phyloP scores from a whole-genome alignment of 106 monocot species.

The Ottelia alismoides region DNA sequence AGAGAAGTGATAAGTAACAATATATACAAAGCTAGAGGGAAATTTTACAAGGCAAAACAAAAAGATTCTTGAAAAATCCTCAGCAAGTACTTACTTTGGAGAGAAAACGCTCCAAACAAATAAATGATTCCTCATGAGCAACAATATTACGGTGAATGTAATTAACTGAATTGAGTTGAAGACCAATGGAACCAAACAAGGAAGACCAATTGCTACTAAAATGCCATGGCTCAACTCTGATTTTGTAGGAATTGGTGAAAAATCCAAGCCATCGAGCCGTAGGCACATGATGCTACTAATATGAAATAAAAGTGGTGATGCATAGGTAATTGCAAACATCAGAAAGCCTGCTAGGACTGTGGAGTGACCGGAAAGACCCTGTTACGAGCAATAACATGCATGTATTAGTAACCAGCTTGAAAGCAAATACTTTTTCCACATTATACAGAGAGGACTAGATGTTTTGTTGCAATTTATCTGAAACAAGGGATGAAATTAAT shows the following conservation, averaged over 20 bases:
- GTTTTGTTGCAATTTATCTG: too few species aligned
- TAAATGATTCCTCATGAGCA: slow-evolving; percentile 87
- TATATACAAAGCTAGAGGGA: neutral
- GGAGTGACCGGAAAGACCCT: slow-evolving; percentile 87
- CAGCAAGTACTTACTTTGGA: slow-evolving; percentile 93
- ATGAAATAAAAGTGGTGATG: slow-evolving; percentile 52
- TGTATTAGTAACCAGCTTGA: too few species aligned
- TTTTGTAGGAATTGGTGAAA: slow-evolving; percentile 5
- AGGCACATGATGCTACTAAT: slow-evolving; percentile 44
- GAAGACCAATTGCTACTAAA: slow-evolving; percentile 36
- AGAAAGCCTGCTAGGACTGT: slow-evolving; percentile 62
- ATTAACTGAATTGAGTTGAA: slow-evolving; percentile 71
- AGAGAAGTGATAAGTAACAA: neutral
- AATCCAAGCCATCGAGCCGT: slow-evolving; percentile 19
- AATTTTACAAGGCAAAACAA: neutral
- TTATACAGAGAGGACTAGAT: too few species aligned
- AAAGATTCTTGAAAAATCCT: neutral
- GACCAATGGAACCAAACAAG: slow-evolving; percentile 69
- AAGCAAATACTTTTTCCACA: too few species aligned
- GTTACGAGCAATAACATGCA: too few species aligned
- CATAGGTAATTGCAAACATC: slow-evolving; percentile 86
- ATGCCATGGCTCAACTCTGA: slow-evolving; percentile 24
- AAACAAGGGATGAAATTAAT: too few species aligned
- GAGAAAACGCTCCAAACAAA: slow-evolving; percentile 99
- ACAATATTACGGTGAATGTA: slow-evolving; percentile 63